A percentile compares a stretch with the other conserved stretches of the same genome.
These are phyloP conservation scores for Paecilomyces formosus DNA, from an alignment of 2,329 filamentous ascomycete genomes.

Conservation along the genomic window DNA sequence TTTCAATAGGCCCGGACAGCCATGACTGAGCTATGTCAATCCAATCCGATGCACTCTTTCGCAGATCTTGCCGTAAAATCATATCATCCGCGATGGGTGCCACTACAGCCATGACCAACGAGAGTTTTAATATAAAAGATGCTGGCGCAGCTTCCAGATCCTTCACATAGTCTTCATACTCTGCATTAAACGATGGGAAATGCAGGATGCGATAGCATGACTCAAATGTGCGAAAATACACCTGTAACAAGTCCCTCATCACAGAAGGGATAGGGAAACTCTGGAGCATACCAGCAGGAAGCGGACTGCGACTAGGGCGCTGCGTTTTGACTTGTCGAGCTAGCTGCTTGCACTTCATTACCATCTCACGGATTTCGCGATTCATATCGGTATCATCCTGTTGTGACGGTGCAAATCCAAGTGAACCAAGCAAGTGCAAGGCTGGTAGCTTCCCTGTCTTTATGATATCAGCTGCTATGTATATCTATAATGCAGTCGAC, in stretches of 20 bases:
- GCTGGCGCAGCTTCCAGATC: constrained; percentile 3
- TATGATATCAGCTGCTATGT: background rate
- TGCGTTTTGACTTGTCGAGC: background rate
- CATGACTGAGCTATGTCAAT: constrained; percentile 52
- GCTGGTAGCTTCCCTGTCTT: background rate
- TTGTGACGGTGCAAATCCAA: background rate
- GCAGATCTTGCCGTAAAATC: constrained; percentile 5
- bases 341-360: background rate
- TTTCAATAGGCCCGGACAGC: constrained; percentile 47
- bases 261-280: background rate
- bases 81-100: background rate
- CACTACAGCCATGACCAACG: constrained; percentile 15
- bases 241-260: constrained; percentile 5
- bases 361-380: background rate
- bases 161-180: constrained; percentile 15
- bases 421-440: background rate
- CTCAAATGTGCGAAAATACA: constrained; percentile 20
- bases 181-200: constrained; percentile 14
- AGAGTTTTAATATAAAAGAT: constrained; percentile 10
- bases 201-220: constrained; percentile 21
- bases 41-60: constrained; percentile 44
- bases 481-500: background rate
- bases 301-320: background rate
- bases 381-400: background rate
- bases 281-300: background rate